These are phyloP conservation scores for Candida schatavii DNA, from an alignment of 805 yeast genomes.

Conservation along the genomic window DNA sequence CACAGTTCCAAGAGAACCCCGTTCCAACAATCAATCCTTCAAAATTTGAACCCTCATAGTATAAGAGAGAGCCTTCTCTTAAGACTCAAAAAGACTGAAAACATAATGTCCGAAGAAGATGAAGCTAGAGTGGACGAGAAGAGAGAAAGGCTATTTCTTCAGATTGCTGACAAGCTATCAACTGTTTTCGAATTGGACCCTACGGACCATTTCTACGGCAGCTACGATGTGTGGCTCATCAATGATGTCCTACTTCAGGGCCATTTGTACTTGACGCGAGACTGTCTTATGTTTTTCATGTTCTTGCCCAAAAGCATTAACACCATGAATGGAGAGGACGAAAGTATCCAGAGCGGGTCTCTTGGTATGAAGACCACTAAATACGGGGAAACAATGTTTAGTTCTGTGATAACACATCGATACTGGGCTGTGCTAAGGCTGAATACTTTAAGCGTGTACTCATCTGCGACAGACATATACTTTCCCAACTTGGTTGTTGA, in stretches of 20 bases:
- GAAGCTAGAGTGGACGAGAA: conserved; percentile 8
- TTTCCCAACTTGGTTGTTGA: conserved; percentile 80
- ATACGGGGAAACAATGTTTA: conserved; percentile 36
- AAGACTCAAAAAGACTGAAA: not conserved
- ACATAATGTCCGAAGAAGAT: not conserved
- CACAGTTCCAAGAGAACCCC: not conserved
- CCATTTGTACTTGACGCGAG: conserved; percentile 67
- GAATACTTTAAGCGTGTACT: conserved; percentile 65
- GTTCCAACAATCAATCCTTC: conserved; percentile 29
- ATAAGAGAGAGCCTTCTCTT: conserved; percentile 10
- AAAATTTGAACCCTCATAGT: conserved; percentile 23
- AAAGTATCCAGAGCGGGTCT: conserved; percentile 32
- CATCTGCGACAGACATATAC: conserved; percentile 74
- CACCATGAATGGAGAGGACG: conserved; percentile 22
- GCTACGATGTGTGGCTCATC: conserved; percentile 75
- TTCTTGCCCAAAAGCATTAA: conserved; percentile 54
- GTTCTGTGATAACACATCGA: conserved; percentile 41
- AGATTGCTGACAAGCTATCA: conserved; percentile 34
- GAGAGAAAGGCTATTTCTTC: conserved; percentile 18
- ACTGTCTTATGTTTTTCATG: conserved; percentile 71
- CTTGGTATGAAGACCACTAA: conserved; percentile 37
- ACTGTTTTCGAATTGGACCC: conserved; percentile 44
- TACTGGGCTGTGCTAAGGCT: conserved; percentile 81
- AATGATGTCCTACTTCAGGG: conserved; percentile 86
- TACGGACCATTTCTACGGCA: conserved; percentile 56